Evolutionary conservation across 495 filamentous ascomycete genomes (phyloP), one percentile per base, ranked within the genome.

Genomic region (Mytilinidion resinicola): DNA sequence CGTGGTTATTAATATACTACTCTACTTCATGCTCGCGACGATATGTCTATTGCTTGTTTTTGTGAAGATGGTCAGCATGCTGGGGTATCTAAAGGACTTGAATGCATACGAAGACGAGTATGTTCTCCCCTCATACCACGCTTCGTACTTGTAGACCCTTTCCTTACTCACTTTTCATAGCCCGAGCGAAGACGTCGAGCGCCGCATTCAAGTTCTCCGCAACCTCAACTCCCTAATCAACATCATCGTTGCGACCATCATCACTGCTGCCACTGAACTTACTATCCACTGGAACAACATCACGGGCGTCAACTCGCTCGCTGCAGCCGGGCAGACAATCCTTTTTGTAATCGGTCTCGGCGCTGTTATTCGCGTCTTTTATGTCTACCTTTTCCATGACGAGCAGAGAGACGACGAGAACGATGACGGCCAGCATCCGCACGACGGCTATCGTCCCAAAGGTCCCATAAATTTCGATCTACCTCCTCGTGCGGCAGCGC

Each of bases 201-300:
- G 25, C 25, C 61, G 57, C 33, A 60, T 60, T n/a, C 19, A 19
- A 6, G 17, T 52, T 4, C 56, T 64, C 6, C 52, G 44, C 11
- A 60, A 56, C 37, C 25, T 74, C 15, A 64, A 74, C 30, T 62
- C 60, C 5, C 53, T 69, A 10, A 56, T 63, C 60, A 64, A 68
- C 48, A 41, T 74, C 14, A 19, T 61, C 36, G 63, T 72, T 17
- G 67, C 68, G 10, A 47, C 60, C 34, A 46, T 65, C 21, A 53
- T 73, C 30, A 62, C 73, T 19, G 46, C 62, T 9, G 75, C 72
- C 11, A 68, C 69, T 20, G 75, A 78, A 55, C 63, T 74, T 4
- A 70, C 72, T 3, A 73, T 78, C 34, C 12, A 43, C 6, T 78
- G 74, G 73, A 73, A 78, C 64, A 36, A 65, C 9, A 66, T 68